Percentiles rank a stretch among this genome's conserved stretches.
These are phyloP conservation scores for Phytophthora tubulina DNA, from an alignment of 352 stramenopile species.

Conservation along the genomic window DNA sequence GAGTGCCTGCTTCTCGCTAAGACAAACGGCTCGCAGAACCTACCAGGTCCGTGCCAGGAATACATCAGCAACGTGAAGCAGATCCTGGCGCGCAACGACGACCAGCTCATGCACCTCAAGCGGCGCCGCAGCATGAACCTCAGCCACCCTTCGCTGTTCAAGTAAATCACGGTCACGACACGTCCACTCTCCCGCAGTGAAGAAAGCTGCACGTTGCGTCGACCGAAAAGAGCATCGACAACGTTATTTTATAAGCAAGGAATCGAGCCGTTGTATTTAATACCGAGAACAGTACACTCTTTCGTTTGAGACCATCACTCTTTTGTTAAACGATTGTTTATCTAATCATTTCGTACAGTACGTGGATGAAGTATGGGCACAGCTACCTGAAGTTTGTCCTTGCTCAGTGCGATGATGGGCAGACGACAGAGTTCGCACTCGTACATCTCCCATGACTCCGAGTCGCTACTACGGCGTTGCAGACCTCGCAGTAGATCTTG, in stretches of 20 bases:
- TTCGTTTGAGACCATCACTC: slow-evolving; percentile 11
- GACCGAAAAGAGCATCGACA: slow-evolving; percentile 19
- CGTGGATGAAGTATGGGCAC: slow-evolving; percentile 33
- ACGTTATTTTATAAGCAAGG: slow-evolving; percentile 50
- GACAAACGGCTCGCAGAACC: slow-evolving; percentile 54
- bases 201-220: slow-evolving; percentile 21
- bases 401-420: slow-evolving; percentile 41
- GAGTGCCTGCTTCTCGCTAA: slow-evolving; percentile 84
- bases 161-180: slow-evolving; percentile 29
- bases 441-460: slow-evolving; percentile 43
- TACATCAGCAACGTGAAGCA: slow-evolving; percentile 90
- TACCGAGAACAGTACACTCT: slow-evolving; percentile 38
- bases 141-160: slow-evolving; percentile 61
- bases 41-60: slow-evolving; percentile 81
- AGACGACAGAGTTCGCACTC: slow-evolving; percentile 58
- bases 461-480: slow-evolving; percentile 1
- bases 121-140: slow-evolving; percentile 76
- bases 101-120: slow-evolving; percentile 52
- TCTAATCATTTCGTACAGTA: neutral
- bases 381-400: slow-evolving; percentile 30
- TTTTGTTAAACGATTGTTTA: neutral
- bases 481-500: slow-evolving; percentile 22
- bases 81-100: slow-evolving; percentile 78
- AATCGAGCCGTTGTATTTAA: slow-evolving; percentile 52
- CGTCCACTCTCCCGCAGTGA: slow-evolving; percentile 1